Conservation (phyloP, 345 rosid species). For the Eucalyptus erythrocorys region DNA sequence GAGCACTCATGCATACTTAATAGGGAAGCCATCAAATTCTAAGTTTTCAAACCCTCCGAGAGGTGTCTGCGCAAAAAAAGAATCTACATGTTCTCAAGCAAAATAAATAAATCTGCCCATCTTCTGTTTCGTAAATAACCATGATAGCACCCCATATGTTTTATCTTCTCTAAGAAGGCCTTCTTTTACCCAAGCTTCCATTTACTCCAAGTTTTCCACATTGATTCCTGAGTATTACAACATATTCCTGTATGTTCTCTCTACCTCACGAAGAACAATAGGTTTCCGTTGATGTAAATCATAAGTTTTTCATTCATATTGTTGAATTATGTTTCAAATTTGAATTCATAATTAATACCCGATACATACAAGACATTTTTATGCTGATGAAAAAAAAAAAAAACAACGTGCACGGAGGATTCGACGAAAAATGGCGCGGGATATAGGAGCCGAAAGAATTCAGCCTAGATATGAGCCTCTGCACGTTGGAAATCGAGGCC, state of each 20-base stretch:
- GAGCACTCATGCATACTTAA: constrained; percentile 86
- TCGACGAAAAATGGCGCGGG: too few species aligned
- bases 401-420: too few species aligned
- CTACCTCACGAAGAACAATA: constrained; percentile 94
- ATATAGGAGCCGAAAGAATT: too few species aligned
- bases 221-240: constrained; percentile 92
- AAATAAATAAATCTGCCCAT: constrained; percentile 44
- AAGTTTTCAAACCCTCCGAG: constrained; percentile 78
- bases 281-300: constrained; percentile 86
- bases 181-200: constrained; percentile 92
- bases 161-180: constrained; percentile 86
- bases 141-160: constrained; percentile 76
- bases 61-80: constrained; percentile 73
- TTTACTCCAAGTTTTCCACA: constrained; percentile 73
- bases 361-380: too few species aligned
- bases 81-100: constrained; percentile 79
- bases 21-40: constrained; percentile 72
- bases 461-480: too few species aligned
- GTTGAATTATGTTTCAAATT: too few species aligned
- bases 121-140: constrained; percentile 90
- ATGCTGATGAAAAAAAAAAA: too few species aligned
- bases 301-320: constrained; percentile 99
- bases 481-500: too few species aligned
- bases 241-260: constrained; percentile 91
- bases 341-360: too few species aligned